Base-by-base conservation (phyloP, 2,329 filamentous ascomycete genomes). In the Beauveria asiatica region DNA sequence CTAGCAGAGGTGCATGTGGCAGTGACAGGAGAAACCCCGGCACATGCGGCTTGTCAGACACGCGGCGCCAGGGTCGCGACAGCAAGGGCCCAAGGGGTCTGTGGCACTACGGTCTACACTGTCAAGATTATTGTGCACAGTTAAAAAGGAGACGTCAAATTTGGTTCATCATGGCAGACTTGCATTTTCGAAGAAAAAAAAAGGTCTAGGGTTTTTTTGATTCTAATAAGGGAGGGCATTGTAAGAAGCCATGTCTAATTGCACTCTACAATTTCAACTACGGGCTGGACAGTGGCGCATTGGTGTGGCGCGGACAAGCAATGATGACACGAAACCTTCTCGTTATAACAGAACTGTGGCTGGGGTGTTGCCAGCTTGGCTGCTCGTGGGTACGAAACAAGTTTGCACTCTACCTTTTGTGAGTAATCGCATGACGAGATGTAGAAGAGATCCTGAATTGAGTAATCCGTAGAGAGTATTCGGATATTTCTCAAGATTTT, bases 21-120 rank as follows among this genome's bases (percentile, higher is more conserved):
- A 42, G 57, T 54, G 50, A 59, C 46, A 61, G 59, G 59, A 61
- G 59, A 61, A 61, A 61, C 59, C 48, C 59, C 59, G 59, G 59
- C 25, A 25, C 39, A 51, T 51, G 48, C 59, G 59, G 53, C 51
- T 50, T 41, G 42, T 39, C 58, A 44, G 45, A 60, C 58, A 56
- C 58, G 58, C 58, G 37, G 58, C 58, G 51, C 23, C 6, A 55
- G 50, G 49, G 41, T 54, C 57, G 44, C 44, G 52, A 44, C 21
- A 50, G 56, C 33, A 25, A 48, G 37, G 45, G 55, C 33, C 5
- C 11, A 37, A 37, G 11, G 33, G 33, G 33, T 37, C 33, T 37
- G 41, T 19, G 41, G 17, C 17, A 42, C 41, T 16, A 37, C 33
- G 4, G 33, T 37, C 33, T 37, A 16, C 33, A 37, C 33, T 37